Base-by-base conservation (phyloP, 495 filamentous ascomycete species). In the Clohesyomyces aquaticus region DNA sequence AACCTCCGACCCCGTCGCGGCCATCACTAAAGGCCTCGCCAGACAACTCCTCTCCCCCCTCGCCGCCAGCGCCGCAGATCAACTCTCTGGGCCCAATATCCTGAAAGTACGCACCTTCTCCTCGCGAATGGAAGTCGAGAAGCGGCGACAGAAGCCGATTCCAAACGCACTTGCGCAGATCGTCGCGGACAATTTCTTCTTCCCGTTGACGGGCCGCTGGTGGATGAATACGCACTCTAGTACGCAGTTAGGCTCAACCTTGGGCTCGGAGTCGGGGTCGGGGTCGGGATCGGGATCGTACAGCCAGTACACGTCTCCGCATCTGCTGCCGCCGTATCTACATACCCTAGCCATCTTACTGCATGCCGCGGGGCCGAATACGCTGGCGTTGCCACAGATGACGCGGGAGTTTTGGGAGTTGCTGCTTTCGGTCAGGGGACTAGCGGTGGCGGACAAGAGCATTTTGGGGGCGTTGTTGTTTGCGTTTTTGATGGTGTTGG, bases 31-130 rank as follows among this genome's bases (percentile, higher is more conserved):
- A 43, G 77, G 82, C 23, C 77, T 96, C 22, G 83, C 86, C 21
- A 82, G 85, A 21, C 75, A 80, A 9, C 90, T 96, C 63, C 85
- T 97, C 23, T 82, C 88, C 35, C 94, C 94, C 11, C 75, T 97
- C 38, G 90, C 92, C 11, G 82, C 88, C 48, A 76, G 79, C 25
- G 90, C 93, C 45, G 82, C 86, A 19, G 87, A 90, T 66, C 76
- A 82, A 16, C 74, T 85, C 21, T 85, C 90, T 0, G 92, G 93
- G 0, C 91, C 93, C 0, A 86, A 90, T 63, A 84, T 86, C 4
- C 84, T 97, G 35, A 96, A 96, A 78, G 84, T 96, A 53, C 85
- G 88, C 54, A 90, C 85, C 18, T 91, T 91, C 76, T 88, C 86
- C 26, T 85, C 84, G 0, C 82, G 89, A 19, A 85, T 91, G 77